These are phyloP conservation scores for Chlorella sp. DNA, from an alignment of 139 green algal genomes.

Conservation along the genomic window DNA sequence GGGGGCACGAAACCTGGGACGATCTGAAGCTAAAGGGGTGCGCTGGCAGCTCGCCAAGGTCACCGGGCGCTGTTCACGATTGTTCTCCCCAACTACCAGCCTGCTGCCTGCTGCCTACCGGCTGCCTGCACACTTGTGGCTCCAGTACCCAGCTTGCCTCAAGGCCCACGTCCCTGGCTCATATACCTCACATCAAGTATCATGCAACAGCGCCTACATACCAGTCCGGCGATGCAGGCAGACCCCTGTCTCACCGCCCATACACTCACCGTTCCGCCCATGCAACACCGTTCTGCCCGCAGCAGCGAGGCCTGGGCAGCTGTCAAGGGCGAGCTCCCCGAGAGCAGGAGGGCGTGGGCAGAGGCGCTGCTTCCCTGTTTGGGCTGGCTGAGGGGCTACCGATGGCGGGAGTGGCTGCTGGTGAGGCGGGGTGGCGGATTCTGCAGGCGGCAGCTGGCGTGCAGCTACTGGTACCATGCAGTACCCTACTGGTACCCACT, in stretches of 20 bases:
- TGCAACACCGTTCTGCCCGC: background rate
- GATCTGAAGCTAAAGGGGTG: background rate
- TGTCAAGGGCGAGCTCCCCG: background rate
- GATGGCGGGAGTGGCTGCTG: background rate
- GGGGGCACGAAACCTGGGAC: background rate
- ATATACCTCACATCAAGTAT: background rate
- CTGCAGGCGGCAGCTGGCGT: background rate
- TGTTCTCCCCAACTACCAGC: background rate
- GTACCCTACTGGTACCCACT: no score
- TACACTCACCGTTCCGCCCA: no score
- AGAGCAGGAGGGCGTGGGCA: background rate
- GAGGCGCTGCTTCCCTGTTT: background rate
- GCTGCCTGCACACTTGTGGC: background rate
- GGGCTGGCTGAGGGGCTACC: background rate
- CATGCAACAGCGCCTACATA: background rate
- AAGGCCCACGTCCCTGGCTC: no score
- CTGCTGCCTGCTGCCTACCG: background rate
- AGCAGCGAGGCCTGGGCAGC: background rate
- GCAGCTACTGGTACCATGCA: background rate
- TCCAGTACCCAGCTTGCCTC: background rate
- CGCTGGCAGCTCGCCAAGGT: background rate
- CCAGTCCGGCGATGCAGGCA: background rate
- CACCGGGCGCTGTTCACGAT: background rate
- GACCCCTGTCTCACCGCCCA: no score
- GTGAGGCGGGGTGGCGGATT: background rate